A percentile compares a stretch with the other conserved stretches of the same genome.
phyloP scores from a whole-genome alignment of 257 asterid species.

The Penstemon eatonii region DNA sequence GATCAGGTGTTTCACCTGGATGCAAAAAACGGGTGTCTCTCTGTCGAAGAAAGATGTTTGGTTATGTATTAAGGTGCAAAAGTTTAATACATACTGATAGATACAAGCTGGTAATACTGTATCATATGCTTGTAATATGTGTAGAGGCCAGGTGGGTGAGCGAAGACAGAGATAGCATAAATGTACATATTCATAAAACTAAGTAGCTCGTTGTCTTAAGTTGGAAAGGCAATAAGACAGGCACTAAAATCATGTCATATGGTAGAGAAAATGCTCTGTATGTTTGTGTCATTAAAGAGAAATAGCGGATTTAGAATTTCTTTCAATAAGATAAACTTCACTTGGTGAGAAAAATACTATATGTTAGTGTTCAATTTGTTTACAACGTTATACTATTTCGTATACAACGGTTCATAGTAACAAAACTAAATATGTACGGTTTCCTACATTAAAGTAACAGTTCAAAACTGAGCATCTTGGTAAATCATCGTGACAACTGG shows the following conservation, averaged over 20 bases:
- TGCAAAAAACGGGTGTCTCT: slow-evolving; percentile 33
- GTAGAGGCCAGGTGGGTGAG: neutral
- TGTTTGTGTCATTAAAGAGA: neutral
- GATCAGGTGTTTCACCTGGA: slow-evolving; percentile 48
- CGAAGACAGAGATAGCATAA: neutral
- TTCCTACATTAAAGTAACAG: neutral
- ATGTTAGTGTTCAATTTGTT: neutral
- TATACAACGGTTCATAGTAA: neutral
- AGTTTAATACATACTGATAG: slow-evolving; percentile 7
- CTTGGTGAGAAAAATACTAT: neutral
- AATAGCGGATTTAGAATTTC: neutral
- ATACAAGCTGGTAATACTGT: too few species aligned
- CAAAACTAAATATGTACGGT: neutral
- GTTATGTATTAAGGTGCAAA: slow-evolving; percentile 9
- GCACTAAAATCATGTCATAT: neutral
- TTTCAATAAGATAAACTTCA: neutral
- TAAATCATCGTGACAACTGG: too few species aligned
- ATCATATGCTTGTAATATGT: slow-evolving; percentile 1
- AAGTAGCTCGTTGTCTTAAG: neutral
- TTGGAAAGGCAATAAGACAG: neutral
- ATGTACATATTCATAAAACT: neutral
- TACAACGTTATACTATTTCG: too few species aligned
- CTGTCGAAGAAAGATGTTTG: slow-evolving; percentile 46
- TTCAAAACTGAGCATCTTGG: neutral
- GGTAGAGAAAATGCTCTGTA: slow-evolving; percentile 5